A percentile compares a stretch with the other conserved stretches of the same genome.
Conservation (phyloP, 2,329 filamentous ascomycete genomes). For the Byssoonygena ceratinophila region DNA sequence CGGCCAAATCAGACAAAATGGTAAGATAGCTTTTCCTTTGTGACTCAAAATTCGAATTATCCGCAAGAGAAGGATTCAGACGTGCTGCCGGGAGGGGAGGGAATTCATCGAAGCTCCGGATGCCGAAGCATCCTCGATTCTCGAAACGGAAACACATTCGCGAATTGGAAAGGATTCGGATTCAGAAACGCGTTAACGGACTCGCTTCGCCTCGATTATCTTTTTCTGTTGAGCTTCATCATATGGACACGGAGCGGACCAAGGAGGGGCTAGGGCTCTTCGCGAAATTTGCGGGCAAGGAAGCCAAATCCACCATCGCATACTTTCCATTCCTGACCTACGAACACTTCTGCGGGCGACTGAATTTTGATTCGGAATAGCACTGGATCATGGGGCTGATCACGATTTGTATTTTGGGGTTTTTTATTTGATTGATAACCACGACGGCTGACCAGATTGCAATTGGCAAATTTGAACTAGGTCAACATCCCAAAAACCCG, state of each 20-base stretch:
- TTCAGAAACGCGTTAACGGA: neutral
- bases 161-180: neutral
- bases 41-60: conserved; percentile 16
- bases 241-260: neutral
- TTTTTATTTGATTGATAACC: neutral
- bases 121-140: no score
- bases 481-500: conserved; percentile 98
- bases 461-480: conserved; percentile 37
- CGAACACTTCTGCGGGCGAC: no score
- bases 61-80: conserved; percentile 16
- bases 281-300: no score
- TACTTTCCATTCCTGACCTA: no score
- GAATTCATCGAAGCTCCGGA: neutral
- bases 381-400: neutral
- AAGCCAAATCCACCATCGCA: no score
- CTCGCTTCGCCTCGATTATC: neutral
- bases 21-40: conserved; percentile 27
- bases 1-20: conserved; percentile 40
- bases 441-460: neutral
- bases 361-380: neutral
- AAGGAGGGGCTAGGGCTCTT: neutral
- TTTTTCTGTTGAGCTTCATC: neutral
- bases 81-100: neutral
- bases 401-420: neutral
- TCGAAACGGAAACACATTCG: neutral